Base-by-base conservation (phyloP, 495 filamentous ascomycete genomes). In the Bryoglossum gracile region DNA sequence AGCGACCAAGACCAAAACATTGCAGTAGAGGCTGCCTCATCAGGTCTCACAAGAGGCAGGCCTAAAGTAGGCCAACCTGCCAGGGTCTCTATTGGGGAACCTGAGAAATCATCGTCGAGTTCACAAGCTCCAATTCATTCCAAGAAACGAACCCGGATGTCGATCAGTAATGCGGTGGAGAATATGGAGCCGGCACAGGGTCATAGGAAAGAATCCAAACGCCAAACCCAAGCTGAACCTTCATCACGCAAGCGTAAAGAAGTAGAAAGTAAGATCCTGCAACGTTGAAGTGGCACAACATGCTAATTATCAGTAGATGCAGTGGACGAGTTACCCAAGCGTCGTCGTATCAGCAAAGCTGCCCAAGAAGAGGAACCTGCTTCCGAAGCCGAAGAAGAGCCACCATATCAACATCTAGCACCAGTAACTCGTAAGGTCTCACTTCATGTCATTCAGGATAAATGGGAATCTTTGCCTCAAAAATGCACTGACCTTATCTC, bases 391-490 rank as follows among this genome's bases (percentile, higher is more conserved):
- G 38, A 54, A 32, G 38, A 35, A 0, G 21, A 34, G 4, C 53
- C 36, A 28, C 13, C 16, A 13, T 61, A 54, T 54, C 56, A 59
- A 38, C 56, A 57, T 26, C 37, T 62, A 13, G 44, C 35, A 8
- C 22, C 53, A 36, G 33, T 53, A 4, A 53, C 40, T 24, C 56
- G 48, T 0, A 34, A 28, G 41, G 67, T 85, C 26, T 65, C 79
- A 5, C 74, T 76, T 53, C 64, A 70, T 25, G 75, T 68, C 3
- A 77, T 84, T 59, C 72, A 70, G 33, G 62, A 69, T 10, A 80
- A 76, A 67, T 84, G 80, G 80, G 66, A 66, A n/a, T 67, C 68
- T 17, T 66, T 82, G 3, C 66, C 77, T 0, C 68, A 70, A 23
- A 60, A 66, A 4, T 71, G 68, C 3, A 71, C 78, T 55, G 67